Conservation (phyloP, 371 early-diverging fungal species). For the Circinella minor region DNA sequence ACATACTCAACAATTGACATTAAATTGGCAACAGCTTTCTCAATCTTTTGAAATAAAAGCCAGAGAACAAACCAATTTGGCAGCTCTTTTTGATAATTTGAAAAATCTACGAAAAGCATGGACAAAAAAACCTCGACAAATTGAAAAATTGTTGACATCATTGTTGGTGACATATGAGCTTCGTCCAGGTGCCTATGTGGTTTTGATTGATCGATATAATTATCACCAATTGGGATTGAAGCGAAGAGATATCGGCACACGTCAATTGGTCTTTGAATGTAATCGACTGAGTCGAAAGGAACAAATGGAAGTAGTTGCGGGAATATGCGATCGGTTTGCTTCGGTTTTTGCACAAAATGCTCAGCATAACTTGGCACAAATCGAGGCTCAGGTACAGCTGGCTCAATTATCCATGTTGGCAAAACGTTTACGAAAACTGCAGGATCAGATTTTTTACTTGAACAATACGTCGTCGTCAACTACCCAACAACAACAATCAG, state of each 20-base stretch:
- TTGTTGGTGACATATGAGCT: conserved; percentile 22
- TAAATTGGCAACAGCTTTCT: conserved; percentile 35
- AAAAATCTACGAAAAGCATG: conserved; percentile 22
- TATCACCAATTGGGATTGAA: conserved; percentile 25
- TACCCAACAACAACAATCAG: not conserved
- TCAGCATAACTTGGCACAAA: conserved; percentile 27
- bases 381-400: conserved; percentile 22
- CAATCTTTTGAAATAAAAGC: conserved; percentile 38
- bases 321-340: conserved; percentile 26
- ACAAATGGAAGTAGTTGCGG: conserved; percentile 20
- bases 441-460: conserved; percentile 18
- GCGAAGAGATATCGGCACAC: conserved; percentile 13
- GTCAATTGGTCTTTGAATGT: conserved; percentile 25
- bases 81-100: conserved; percentile 18
- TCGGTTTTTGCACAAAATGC: conserved; percentile 32
- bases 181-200: conserved; percentile 24
- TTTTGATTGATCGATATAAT: conserved; percentile 29
- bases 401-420: conserved; percentile 18
- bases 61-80: conserved; percentile 23
- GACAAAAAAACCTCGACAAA: conserved; percentile 22
- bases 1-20: conserved; percentile 20
- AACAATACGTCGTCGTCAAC: not conserved
- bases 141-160: conserved; percentile 26
- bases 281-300: conserved; percentile 11
- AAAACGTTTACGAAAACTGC: conserved; percentile 15